These are phyloP conservation scores for Avena sativa DNA, from an alignment of 176 grass and related monocot genomes.

Conservation along the genomic window DNA sequence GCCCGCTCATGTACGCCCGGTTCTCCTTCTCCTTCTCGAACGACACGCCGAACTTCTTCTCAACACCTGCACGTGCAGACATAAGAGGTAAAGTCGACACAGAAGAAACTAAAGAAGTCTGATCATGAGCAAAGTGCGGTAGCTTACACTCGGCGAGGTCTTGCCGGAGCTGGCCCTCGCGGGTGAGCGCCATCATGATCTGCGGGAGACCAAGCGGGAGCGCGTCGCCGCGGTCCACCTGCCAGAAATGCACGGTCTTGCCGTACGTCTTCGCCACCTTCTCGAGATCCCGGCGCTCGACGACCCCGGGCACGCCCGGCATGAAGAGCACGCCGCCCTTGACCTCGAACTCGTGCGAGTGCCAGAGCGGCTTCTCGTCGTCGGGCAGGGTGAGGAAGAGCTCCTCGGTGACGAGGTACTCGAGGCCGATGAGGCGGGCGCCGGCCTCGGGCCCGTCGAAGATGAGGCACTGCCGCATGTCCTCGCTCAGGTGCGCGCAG, in stretches of 20 bases:
- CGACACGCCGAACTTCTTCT: conserved; percentile 69
- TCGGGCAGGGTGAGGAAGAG: conserved; percentile 81
- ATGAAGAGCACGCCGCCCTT: conserved; percentile 71
- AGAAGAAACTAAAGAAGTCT: no score
- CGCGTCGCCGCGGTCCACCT: conserved; percentile 81
- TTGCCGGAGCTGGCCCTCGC: conserved; percentile 63
- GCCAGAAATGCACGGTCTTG: conserved; percentile 92
- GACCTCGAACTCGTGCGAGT: conserved; percentile 95
- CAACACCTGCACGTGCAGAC: conserved; percentile 81
- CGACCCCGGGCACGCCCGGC: conserved; percentile 60
- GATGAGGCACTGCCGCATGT: conserved; percentile 84
- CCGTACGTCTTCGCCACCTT: conserved; percentile 70
- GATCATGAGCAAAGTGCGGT: no score
- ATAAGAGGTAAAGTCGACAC: no score
- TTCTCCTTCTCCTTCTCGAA: conserved; percentile 73
- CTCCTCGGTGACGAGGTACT: conserved; percentile 66
- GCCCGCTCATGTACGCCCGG: conserved; percentile 72
- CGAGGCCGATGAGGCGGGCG: conserved; percentile 76
- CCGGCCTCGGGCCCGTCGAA: conserved; percentile 65
- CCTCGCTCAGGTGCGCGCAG: conserved; percentile 80
- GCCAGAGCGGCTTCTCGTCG: conserved; percentile 89
- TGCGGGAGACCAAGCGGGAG: conserved; percentile 72
- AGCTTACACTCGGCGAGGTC: conserved; percentile 56
- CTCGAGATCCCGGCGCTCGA: conserved; percentile 70
- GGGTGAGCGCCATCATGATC: conserved; percentile 89